Base-by-base conservation (phyloP, 208 protist genomes). In the Herpetomonas samuelpessoai region DNA sequence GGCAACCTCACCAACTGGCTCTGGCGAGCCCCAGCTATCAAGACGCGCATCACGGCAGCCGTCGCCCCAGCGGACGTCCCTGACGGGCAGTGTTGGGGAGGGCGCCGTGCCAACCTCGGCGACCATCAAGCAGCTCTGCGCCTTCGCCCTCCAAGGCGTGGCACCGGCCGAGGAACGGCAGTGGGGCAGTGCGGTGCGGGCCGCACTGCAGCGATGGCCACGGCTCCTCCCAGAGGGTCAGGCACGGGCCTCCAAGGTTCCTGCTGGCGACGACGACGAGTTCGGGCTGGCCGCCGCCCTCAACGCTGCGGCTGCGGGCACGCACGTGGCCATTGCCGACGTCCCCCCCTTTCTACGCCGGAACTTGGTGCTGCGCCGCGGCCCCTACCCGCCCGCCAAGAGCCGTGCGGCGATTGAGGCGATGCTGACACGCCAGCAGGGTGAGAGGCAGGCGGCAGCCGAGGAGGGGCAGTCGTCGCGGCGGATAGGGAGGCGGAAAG, bases 281-380 rank as follows among this genome's bases (percentile, higher is more conserved):
- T 4, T 10, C 12, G 49, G 50, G 54, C 51, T 45, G 27, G 22
- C 47, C 21, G 46, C 47, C 41, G 60, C 47, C 26, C 39, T 41
- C 22, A 49, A 65, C 24, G 6, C 46, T 7, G 57, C 51, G 18
- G 62, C 60, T 1, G 10, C 51, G 26, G 48, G 71, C 18, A 59
- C 77, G 16, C 66, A 62, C 3, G 72, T 86, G n/a, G 27, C 71
- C 0, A 44, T 81, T 12, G 38, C 29, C 25, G 74, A 78, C 10
- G 68, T 76, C 4, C 44, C 74, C 52, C 53, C 55, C 3, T 88
- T 83, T 54, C 38, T 91, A 1, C 74, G 84, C 18, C 28, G 18
- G 3, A 19, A 77, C 35, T 27, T 77, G 21, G 21, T 85, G 49
- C 50, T 86, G 26, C 79, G 83, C 16, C 72, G 77, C 16, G 83